Evolutionary conservation across 805 yeast genomes (phyloP), one percentile per base, ranked within the genome.

Genomic region (Zygosaccharomyces bailii): DNA sequence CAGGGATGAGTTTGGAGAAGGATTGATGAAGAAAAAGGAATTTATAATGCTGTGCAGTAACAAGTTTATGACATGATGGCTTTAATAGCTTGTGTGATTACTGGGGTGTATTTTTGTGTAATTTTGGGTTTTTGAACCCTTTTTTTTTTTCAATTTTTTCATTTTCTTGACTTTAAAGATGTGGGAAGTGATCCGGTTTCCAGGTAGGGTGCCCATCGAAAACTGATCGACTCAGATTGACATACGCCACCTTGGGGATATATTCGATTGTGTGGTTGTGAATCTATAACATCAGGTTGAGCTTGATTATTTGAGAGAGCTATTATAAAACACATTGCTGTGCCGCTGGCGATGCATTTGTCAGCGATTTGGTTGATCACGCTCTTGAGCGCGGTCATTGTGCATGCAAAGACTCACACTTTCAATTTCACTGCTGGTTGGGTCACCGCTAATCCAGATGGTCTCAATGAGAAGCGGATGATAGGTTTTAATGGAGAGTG

Each of bases 401-500:
- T 36, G 3, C 35, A 41, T 17, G 55, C 51, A 10, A 39, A 64
- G 47, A 76, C 82, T 13, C 88, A 80, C 50, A 69, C 73, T 1
- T 76, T 78, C 69, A 71, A 74, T 62, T 84, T 61, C 61, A 71
- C 77, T 5, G 78, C 83, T 1, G 69, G 72, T 4, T 83, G 84
- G 78, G 76, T 78, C 16, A 61, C 62, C 30, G 84, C 81, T 5
- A 81, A 79, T 55, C 88, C 88, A 4, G 90, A 84, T 65, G 87
- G 87, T 4, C 60, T 68, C 18, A 61, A 65, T 25, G 76, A 70
- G 39, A 75, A 83, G 53, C 67, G 66, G 24, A 79, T 83, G 55
- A 76, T 84, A 46, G 84, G 87, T 0, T 80, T 83, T 59, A 83
- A 84, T 58, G 79, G 76, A 21, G 57, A 78, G 19, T 83, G 88